A percentile compares a stretch with the other conserved stretches of the same genome.
These are phyloP conservation scores for Apiospora sp. DNA, from an alignment of 2,329 filamentous ascomycete genomes.

Conservation along the genomic window DNA sequence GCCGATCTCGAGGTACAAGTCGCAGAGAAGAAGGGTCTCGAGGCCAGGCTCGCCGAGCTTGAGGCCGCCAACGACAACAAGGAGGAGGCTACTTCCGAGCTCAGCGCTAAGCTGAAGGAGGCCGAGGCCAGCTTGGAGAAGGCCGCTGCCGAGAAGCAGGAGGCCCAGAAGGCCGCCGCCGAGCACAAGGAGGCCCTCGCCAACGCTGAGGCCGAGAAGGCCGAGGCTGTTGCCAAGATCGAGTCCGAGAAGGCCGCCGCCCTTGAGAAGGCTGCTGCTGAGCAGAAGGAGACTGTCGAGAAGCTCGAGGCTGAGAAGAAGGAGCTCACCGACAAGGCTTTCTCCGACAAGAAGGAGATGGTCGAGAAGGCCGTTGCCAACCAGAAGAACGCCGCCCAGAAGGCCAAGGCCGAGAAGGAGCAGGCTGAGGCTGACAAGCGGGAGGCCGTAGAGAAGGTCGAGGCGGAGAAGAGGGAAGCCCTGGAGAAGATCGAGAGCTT, in stretches of 20 bases:
- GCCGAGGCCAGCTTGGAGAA: slow-evolving; percentile 27
- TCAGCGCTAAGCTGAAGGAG: slow-evolving; percentile 31
- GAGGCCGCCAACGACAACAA: slow-evolving; percentile 35
- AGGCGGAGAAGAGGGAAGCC: slow-evolving; percentile 4
- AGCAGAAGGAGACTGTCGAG: slow-evolving; percentile 28
- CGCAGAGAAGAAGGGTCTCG: slow-evolving; percentile 30
- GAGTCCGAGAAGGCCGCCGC: slow-evolving; percentile 27
- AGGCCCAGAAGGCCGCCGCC: slow-evolving; percentile 31
- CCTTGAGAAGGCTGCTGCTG: slow-evolving; percentile 26
- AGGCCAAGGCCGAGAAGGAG: slow-evolving; percentile 29
- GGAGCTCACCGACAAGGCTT: slow-evolving; percentile 2
- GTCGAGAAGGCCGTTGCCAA: slow-evolving; percentile 26
- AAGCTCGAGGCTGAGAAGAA: slow-evolving; percentile 15
- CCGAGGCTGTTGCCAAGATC: slow-evolving; percentile 25
- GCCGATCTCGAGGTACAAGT: slow-evolving; percentile 33
- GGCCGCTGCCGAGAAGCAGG: slow-evolving; percentile 13
- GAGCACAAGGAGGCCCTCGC: slow-evolving; percentile 27
- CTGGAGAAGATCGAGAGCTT: slow-evolving; percentile 32
- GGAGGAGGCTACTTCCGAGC: slow-evolving; percentile 33
- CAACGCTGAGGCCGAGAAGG: slow-evolving; percentile 28
- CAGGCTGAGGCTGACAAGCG: slow-evolving; percentile 19
- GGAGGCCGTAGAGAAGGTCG: slow-evolving; percentile 10
- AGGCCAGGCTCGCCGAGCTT: slow-evolving; percentile 37
- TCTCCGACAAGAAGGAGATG: neutral
- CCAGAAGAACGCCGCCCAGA: slow-evolving; percentile 31